Conservation (phyloP, 495 filamentous ascomycete species). For the Apiosordaria backusii region DNA sequence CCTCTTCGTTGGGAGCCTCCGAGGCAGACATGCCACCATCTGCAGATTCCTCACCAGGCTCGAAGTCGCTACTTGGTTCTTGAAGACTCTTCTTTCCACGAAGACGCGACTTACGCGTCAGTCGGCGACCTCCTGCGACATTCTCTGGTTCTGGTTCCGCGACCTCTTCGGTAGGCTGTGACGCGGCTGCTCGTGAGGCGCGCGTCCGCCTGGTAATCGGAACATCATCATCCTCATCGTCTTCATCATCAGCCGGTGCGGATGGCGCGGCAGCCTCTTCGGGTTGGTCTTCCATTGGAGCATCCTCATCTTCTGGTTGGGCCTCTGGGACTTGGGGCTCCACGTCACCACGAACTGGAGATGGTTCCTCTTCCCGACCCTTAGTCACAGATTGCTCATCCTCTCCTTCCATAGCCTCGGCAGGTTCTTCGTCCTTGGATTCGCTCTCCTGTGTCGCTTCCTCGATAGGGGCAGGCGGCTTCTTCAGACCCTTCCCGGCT, state of each 20-base stretch:
- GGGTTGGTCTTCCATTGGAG: conserved; percentile 18
- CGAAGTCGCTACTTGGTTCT: conserved; percentile 84
- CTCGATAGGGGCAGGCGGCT: conserved; percentile 51
- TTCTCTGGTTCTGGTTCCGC: conserved; percentile 30
- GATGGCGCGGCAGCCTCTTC: conserved; percentile 26
- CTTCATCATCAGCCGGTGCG: conserved; percentile 47
- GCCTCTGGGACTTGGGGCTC: conserved; percentile 6
- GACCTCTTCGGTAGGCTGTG: conserved; percentile 32
- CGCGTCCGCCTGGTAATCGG: conserved; percentile 55
- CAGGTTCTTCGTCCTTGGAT: conserved; percentile 25
- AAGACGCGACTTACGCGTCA: conserved; percentile 44
- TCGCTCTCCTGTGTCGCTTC: conserved; percentile 55
- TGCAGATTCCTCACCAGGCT: conserved; percentile 64
- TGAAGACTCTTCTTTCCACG: conserved; percentile 52
- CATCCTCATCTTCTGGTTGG: conserved; percentile 15
- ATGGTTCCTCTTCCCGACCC: conserved; percentile 12
- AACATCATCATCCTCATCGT: conserved; percentile 65
- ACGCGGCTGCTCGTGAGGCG: conserved; percentile 35
- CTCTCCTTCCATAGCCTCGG: conserved; percentile 21
- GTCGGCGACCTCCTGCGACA: conserved; percentile 34
- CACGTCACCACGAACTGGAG: conserved; percentile 8
- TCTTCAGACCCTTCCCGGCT: conserved; percentile 56
- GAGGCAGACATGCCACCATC: conserved; percentile 48
- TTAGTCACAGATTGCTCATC: conserved; percentile 37
- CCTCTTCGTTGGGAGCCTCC: conserved; percentile 34